Conservation (phyloP, 768 basidiomycete species). For the Tremella fuciformis region DNA sequence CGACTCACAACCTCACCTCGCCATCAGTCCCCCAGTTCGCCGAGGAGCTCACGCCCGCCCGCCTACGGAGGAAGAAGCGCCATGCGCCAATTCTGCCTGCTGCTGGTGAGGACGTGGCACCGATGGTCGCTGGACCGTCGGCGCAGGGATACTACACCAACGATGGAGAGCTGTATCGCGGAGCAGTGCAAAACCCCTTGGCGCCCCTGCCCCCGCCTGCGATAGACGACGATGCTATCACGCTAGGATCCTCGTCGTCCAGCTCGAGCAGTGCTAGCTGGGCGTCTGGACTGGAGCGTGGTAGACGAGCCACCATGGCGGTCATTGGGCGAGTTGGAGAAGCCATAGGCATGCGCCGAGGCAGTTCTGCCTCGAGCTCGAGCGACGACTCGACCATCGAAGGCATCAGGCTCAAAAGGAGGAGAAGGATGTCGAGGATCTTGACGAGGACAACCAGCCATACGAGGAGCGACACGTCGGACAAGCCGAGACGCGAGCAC, state of each 20-base stretch:
- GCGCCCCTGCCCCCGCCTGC: constrained; percentile 8
- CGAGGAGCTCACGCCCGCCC: constrained; percentile 43
- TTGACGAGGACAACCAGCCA: constrained; percentile 29
- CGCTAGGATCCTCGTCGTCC: constrained; percentile 31
- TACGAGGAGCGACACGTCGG: constrained; percentile 14
- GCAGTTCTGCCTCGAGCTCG: constrained; percentile 27
- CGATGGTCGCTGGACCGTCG: constrained; percentile 28
- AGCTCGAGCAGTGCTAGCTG: constrained; percentile 35
- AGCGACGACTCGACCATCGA: constrained; percentile 13
- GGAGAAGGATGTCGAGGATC: constrained; percentile 18
- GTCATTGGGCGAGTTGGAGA: constrained; percentile 43
- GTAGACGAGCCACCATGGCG: constrained; percentile 34
- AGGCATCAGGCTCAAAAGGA: constrained; percentile 7
- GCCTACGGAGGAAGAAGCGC: constrained; percentile 31
- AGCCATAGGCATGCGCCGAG: constrained; percentile 42
- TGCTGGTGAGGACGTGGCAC: neutral
- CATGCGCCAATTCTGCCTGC: constrained; percentile 10
- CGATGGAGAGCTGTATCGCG: constrained; percentile 42
- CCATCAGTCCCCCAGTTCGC: constrained; percentile 39
- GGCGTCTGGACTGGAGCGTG: constrained; percentile 40
- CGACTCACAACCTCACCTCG: constrained; percentile 9
- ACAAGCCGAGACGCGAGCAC: constrained; percentile 34
- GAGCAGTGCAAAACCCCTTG: constrained; percentile 15
- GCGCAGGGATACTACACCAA: constrained; percentile 33
- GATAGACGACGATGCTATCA: constrained; percentile 40